Conservation (phyloP, 2,329 filamentous ascomycete species). For the Aspergillus ochraceus region DNA sequence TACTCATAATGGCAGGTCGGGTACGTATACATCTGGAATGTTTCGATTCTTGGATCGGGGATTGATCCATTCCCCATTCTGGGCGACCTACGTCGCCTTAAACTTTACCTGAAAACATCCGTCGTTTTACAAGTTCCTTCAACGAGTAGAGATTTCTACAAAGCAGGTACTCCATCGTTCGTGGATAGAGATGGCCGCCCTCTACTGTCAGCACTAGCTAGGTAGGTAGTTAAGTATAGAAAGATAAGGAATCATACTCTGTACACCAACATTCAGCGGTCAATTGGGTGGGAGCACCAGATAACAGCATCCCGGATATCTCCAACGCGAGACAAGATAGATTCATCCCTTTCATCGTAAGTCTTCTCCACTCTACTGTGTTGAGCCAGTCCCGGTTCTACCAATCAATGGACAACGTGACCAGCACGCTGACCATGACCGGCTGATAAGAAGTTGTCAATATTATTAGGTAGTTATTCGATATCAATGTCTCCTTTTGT, state of each 20-base stretch:
- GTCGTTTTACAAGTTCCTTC: neutral
- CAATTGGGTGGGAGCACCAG: neutral
- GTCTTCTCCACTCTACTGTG: conserved; percentile 9
- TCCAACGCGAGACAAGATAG: neutral
- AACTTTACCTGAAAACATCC: neutral
- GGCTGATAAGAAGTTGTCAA: neutral
- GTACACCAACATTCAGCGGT: neutral
- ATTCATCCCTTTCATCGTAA: conserved; percentile 4
- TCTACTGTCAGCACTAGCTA: neutral
- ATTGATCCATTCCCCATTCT: neutral
- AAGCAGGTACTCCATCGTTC: neutral
- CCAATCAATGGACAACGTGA: conserved; percentile 23
- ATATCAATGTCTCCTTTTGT: too few relatives aligned
- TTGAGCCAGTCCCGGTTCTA: neutral
- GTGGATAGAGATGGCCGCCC: neutral
- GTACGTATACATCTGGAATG: neutral
- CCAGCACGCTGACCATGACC: conserved; percentile 15
- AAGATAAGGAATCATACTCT: neutral
- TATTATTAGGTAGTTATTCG: too few relatives aligned
- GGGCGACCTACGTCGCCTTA: neutral
- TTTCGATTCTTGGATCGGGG: neutral
- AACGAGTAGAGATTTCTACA: too few relatives aligned
- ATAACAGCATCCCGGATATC: neutral
- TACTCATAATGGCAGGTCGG: neutral
- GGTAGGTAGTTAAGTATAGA: neutral